A percentile compares a stretch with the other conserved stretches of the same genome.
These are phyloP conservation scores for Mucor racemosus DNA, from an alignment of 371 early-diverging fungal genomes.

Conservation along the genomic window DNA sequence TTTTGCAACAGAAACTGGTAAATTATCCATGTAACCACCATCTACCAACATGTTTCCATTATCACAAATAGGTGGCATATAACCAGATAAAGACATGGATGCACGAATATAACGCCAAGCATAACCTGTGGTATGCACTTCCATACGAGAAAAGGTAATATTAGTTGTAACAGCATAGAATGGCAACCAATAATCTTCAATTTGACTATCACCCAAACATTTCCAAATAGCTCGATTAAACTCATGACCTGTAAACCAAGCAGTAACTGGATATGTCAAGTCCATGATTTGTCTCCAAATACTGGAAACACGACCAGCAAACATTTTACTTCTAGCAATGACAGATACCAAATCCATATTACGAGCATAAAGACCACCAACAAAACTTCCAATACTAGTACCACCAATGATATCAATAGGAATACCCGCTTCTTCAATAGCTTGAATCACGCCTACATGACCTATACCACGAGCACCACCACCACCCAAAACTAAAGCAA, in stretches of 20 bases:
- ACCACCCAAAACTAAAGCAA: constrained; percentile 99
- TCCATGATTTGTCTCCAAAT: constrained; percentile 94
- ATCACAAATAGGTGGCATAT: constrained; percentile 95
- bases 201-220: constrained; percentile 89
- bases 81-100: constrained; percentile 98
- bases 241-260: constrained; percentile 92
- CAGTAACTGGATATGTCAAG: constrained; percentile 94
- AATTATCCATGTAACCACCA: constrained; percentile 99
- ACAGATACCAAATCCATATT: constrained; percentile 89
- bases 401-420: constrained; percentile 99
- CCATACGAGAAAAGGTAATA: constrained; percentile 94
- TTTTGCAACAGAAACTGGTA: constrained; percentile 96
- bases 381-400: constrained; percentile 97
- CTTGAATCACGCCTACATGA: constrained; percentile 96
- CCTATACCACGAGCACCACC: constrained; percentile 99
- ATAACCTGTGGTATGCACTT: constrained; percentile 91
- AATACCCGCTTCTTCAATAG: constrained; percentile 98
- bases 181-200: constrained; percentile 98
- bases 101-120: constrained; percentile 98
- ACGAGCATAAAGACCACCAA: constrained; percentile 95
- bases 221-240: constrained; percentile 97
- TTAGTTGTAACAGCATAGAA: constrained; percentile 98
- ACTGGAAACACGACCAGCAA: constrained; percentile 81
- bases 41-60: constrained; percentile 97
- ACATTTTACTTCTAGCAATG: constrained; percentile 85